Conservation (phyloP, 768 basidiomycete genomes). For the Leccinum ochraceum region DNA sequence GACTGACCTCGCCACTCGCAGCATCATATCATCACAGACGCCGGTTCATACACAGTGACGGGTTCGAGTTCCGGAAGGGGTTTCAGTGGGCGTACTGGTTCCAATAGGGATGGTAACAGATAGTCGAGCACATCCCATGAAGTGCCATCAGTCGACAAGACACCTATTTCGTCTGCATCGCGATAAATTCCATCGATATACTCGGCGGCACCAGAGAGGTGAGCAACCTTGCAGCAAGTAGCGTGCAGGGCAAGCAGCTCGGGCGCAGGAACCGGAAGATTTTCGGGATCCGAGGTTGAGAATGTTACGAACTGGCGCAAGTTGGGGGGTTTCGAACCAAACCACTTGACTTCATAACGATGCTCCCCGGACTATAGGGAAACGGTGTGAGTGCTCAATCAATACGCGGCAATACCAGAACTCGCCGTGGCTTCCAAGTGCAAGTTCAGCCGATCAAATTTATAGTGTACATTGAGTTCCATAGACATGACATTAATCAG, state of each 20-base stretch:
- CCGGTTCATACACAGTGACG: no score
- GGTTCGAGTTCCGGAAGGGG: no score
- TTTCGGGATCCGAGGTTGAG: neutral
- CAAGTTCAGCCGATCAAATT: conserved; percentile 5
- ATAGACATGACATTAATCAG: conserved; percentile 10
- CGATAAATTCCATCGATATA: conserved; percentile 16
- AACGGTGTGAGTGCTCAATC: neutral
- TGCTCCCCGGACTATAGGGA: neutral
- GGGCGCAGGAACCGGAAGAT: conserved; percentile 16
- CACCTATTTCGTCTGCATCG: conserved; percentile 6
- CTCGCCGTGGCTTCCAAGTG: conserved; percentile 12
- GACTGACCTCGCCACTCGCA: no score
- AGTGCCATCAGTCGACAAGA: conserved; percentile 6
- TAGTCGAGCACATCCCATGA: conserved; percentile 1
- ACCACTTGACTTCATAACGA: conserved; percentile 9
- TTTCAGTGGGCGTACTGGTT: no score
- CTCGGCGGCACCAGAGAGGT: conserved; percentile 24
- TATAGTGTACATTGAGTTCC: neutral
- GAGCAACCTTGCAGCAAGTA: conserved; percentile 27
- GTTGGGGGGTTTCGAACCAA: neutral
- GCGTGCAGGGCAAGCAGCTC: conserved; percentile 24
- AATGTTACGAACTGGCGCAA: conserved; percentile 4
- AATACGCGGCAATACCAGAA: neutral
- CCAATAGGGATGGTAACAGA: neutral
- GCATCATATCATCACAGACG: no score